These are phyloP conservation scores for Ganoderma lingzhi DNA, from an alignment of 1,284 basidiomycete species.

Conservation along the genomic window DNA sequence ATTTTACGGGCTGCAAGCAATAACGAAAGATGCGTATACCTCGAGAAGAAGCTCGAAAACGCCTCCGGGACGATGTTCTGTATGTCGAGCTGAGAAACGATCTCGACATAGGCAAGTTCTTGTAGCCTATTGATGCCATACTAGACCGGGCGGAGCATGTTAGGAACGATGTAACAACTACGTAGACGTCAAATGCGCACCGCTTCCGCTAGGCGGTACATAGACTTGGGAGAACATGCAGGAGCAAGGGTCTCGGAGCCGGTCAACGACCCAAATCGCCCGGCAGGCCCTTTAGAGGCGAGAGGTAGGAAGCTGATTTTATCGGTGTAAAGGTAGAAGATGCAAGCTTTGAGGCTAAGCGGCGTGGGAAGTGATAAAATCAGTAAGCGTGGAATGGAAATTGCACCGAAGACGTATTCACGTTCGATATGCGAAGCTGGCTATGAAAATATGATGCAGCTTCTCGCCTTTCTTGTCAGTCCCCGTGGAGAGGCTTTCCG, in stretches of 20 bases:
- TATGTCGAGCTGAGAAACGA: slow-evolving; percentile 21
- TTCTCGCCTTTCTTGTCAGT: not conserved
- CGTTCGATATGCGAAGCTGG: slow-evolving; percentile 35
- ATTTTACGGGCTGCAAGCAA: not conserved
- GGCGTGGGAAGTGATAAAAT: no score
- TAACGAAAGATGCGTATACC: not conserved
- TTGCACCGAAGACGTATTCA: slow-evolving; percentile 16
- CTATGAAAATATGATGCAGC: slow-evolving; percentile 29
- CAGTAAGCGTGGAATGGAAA: not conserved
- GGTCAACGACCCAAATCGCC: slow-evolving; percentile 20
- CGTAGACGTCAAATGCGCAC: slow-evolving; percentile 17
- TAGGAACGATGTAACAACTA: not conserved
- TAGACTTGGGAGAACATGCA: slow-evolving; percentile 39
- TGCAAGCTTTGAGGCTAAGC: slow-evolving; percentile 32
- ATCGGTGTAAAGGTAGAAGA: slow-evolving; percentile 38
- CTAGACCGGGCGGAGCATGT: slow-evolving; percentile 15
- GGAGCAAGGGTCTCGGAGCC: slow-evolving; percentile 21
- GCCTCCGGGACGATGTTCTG: slow-evolving; percentile 34
- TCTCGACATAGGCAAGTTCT: slow-evolving; percentile 26
- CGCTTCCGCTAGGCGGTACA: slow-evolving; percentile 38
- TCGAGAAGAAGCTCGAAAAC: slow-evolving; percentile 32
- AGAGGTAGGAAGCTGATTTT: slow-evolving; percentile 36
- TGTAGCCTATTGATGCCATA: slow-evolving; percentile 28
- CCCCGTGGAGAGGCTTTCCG: not conserved
- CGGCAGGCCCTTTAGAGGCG: slow-evolving; percentile 22